Percentiles rank a stretch among this genome's conserved stretches.
Evolutionary conservation across 371 early-diverging fungal species (phyloP).

Genomic region (Mortierella sp.): DNA sequence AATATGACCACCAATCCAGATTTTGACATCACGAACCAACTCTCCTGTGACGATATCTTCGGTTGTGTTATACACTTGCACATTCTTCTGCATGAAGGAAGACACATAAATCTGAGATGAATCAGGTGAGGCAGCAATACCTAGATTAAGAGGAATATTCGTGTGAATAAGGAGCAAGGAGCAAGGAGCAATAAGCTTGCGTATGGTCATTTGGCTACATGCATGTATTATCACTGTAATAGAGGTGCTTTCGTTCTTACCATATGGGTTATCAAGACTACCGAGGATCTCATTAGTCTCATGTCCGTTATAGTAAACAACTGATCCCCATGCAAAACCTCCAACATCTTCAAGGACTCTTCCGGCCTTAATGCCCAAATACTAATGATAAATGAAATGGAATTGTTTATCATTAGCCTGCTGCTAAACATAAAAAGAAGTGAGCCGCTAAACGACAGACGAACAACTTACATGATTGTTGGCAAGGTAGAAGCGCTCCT

Average conservation of each 20-base stretch:
- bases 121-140: slow-evolving; percentile 46
- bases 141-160: slow-evolving; percentile 4
- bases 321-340: slow-evolving; percentile 33
- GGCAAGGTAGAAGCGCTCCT: slow-evolving; percentile 47
- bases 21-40: slow-evolving; percentile 31
- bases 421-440: not conserved
- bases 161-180: no score
- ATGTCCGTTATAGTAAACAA: slow-evolving; percentile 52
- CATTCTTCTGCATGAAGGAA: slow-evolving; percentile 36
- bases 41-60: slow-evolving; percentile 30
- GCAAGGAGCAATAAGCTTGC: not conserved
- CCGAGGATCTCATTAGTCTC: slow-evolving; percentile 30
- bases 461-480: slow-evolving; percentile 41
- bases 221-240: no score
- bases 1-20: slow-evolving; percentile 49
- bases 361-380: slow-evolving; percentile 33
- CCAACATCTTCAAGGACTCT: slow-evolving; percentile 37
- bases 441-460: not conserved
- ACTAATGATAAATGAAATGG: slow-evolving; percentile 5
- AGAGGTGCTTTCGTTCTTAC: slow-evolving; percentile 7
- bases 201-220: not conserved
- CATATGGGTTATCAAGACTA: slow-evolving; percentile 39
- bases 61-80: slow-evolving; percentile 46
- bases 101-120: slow-evolving; percentile 40
- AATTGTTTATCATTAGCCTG: not conserved